These are phyloP conservation scores for Russula abietina DNA, from an alignment of 768 basidiomycete genomes.

Conservation along the genomic window DNA sequence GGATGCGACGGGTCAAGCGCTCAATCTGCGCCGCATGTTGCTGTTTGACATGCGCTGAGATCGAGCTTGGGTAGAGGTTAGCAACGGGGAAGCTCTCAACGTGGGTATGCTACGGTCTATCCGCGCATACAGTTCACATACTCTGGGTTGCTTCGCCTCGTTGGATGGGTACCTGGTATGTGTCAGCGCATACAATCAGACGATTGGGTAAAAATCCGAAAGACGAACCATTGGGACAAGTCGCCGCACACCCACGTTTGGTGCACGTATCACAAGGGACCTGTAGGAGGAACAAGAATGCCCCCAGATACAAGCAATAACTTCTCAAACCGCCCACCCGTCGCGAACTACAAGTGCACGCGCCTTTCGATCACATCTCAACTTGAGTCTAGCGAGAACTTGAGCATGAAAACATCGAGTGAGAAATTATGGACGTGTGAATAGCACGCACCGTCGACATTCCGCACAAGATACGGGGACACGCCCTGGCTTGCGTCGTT, in stretches of 20 bases:
- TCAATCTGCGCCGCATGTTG: constrained; percentile 30
- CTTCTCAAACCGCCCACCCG: neutral
- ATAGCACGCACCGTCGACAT: constrained; percentile 34
- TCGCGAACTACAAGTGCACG: constrained; percentile 20
- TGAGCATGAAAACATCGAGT: neutral
- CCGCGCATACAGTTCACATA: constrained; percentile 23
- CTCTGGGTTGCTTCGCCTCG: constrained; percentile 54
- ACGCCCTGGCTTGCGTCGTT: constrained; percentile 26
- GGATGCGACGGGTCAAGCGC: constrained; percentile 21
- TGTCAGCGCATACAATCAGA: neutral
- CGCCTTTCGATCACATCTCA: constrained; percentile 62
- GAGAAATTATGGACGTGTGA: neutral
- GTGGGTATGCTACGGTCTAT: neutral
- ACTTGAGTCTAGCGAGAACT: constrained; percentile 42
- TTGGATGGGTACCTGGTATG: constrained; percentile 44
- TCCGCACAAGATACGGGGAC: constrained; percentile 33
- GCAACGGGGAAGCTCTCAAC: neutral
- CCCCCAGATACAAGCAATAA: neutral
- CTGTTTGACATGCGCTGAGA: constrained; percentile 65
- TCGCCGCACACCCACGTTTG: constrained; percentile 64
- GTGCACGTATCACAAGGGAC: constrained; percentile 76
- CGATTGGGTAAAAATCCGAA: neutral
- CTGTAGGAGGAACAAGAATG: constrained; percentile 33
- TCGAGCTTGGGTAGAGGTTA: constrained; percentile 34
- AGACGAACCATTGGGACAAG: constrained; percentile 65